phyloP scores from a whole-genome alignment of 225 moss, liverwort and hornwort genomes.

The Marchantia paleacea region DNA sequence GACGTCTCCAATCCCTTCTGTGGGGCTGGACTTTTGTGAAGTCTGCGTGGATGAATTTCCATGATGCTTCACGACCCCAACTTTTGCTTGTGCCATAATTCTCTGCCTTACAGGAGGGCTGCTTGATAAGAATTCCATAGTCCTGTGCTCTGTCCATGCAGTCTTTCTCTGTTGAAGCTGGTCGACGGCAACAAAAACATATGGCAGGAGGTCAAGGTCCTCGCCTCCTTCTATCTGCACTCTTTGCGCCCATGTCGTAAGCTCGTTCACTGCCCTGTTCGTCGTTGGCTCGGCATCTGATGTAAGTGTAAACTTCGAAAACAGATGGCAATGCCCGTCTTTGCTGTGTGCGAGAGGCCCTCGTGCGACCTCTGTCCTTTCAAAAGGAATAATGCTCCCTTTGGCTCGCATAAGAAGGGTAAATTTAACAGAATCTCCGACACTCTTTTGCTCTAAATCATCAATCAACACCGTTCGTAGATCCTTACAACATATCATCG shows the following conservation, averaged over 20 bases:
- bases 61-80: conserved; percentile 37
- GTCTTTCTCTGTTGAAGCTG: conserved; percentile 75
- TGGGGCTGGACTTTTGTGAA: conserved; percentile 37
- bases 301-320: conserved; percentile 92
- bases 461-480: conserved; percentile 82
- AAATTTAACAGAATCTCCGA: conserved; percentile 64
- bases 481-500: conserved; percentile 90
- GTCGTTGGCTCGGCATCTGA: conserved; percentile 75
- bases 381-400: conserved; percentile 87
- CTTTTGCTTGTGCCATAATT: conserved; percentile 76
- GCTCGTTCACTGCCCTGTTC: conserved; percentile 61
- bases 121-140: conserved; percentile 74
- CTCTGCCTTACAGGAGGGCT: conserved; percentile 93
- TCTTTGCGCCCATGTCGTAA: conserved; percentile 57
- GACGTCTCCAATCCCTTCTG: conserved; percentile 32
- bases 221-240: conserved; percentile 59
- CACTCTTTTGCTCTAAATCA: conserved; percentile 57
- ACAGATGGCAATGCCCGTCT: conserved; percentile 80
- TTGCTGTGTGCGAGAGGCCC: conserved; percentile 78
- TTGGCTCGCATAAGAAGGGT: conserved; percentile 77
- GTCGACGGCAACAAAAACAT: conserved; percentile 70
- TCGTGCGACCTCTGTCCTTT: conserved; percentile 56
- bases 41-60: conserved; percentile 34
- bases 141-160: conserved; percentile 80
- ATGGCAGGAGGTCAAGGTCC: conserved; percentile 76